Conservation (phyloP, 1,139 yeast genomes). For the Ogataea hybrid region DNA sequence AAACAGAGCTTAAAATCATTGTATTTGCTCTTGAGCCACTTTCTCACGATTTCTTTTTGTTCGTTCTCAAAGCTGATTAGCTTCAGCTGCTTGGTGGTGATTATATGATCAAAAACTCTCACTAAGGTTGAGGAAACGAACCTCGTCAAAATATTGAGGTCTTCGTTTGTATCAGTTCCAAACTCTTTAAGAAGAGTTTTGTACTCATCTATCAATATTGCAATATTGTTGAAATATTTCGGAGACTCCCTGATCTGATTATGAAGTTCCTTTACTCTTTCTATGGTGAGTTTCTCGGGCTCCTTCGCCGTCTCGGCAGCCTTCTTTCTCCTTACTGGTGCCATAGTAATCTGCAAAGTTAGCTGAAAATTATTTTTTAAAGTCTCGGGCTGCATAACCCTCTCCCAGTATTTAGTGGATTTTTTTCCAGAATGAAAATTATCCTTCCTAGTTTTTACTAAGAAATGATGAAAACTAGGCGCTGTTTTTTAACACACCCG, state of each 20-base stretch:
- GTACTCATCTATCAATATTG: conserved; percentile 42
- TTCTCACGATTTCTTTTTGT: conserved; percentile 45
- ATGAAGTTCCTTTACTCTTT: conserved; percentile 37
- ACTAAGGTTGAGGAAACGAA: conserved; percentile 50
- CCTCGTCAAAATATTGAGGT: conserved; percentile 41
- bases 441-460: conserved; percentile 41
- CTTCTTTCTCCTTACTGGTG: conserved; percentile 12
- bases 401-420: neutral
- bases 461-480: conserved; percentile 60
- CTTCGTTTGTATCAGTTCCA: conserved; percentile 26
- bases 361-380: conserved; percentile 1
- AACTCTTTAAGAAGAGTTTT: conserved; percentile 29
- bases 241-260: conserved; percentile 39
- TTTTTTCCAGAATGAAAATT: conserved; percentile 9
- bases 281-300: conserved; percentile 24
- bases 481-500: conserved; percentile 35
- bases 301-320: conserved; percentile 25
- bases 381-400: conserved; percentile 9
- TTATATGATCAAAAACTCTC: conserved; percentile 56
- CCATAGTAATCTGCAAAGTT: conserved; percentile 8
- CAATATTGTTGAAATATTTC: conserved; percentile 53
- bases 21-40: conserved; percentile 67
- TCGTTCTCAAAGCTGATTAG: conserved; percentile 40
- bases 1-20: conserved; percentile 49
- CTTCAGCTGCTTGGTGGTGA: conserved; percentile 47